Evolutionary conservation across 73 alveolate species (phyloP).

Genomic region (Paraurostyla sp.): DNA sequence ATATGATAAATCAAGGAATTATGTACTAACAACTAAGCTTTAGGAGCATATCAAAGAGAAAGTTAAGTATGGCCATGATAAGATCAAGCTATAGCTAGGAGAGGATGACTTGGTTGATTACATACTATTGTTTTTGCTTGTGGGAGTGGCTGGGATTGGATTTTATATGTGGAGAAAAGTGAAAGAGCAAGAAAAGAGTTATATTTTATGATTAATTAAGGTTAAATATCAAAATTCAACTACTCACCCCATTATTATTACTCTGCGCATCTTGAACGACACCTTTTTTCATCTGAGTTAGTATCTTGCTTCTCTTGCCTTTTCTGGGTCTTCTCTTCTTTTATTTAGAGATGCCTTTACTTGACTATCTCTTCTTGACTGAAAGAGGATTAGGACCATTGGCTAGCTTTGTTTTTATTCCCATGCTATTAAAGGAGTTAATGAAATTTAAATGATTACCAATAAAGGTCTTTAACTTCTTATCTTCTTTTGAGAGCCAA

Average conservation of each 20-base stretch:
- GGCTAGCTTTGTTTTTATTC: conserved; percentile 82
- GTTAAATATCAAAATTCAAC: neutral
- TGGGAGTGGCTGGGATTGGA: conserved; percentile 47
- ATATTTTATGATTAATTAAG: conserved; percentile 1
- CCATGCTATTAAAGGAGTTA: conserved; percentile 61
- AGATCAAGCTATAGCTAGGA: neutral
- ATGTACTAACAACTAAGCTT: too few species aligned
- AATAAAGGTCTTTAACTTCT: conserved; percentile 78
- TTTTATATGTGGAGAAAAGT: conserved; percentile 47
- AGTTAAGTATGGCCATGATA: neutral
- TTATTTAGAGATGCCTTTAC: neutral
- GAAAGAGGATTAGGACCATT: conserved; percentile 91
- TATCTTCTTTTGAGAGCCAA: conserved; percentile 77
- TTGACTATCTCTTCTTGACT: conserved; percentile 68
- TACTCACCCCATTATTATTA: neutral
- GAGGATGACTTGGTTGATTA: conserved; percentile 34
- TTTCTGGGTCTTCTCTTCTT: conserved; percentile 52
- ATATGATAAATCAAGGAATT: too few species aligned
- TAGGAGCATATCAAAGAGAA: conserved; percentile 28
- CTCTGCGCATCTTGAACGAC: too few species aligned
- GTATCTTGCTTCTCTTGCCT: conserved; percentile 53
- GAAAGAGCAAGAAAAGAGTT: conserved; percentile 22
- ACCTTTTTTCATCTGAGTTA: neutral
- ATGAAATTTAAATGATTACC: neutral
- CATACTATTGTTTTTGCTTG: neutral